These are phyloP conservation scores for Fonsecaea monophora DNA, from an alignment of 2,329 filamentous ascomycete species.

Conservation along the genomic window DNA sequence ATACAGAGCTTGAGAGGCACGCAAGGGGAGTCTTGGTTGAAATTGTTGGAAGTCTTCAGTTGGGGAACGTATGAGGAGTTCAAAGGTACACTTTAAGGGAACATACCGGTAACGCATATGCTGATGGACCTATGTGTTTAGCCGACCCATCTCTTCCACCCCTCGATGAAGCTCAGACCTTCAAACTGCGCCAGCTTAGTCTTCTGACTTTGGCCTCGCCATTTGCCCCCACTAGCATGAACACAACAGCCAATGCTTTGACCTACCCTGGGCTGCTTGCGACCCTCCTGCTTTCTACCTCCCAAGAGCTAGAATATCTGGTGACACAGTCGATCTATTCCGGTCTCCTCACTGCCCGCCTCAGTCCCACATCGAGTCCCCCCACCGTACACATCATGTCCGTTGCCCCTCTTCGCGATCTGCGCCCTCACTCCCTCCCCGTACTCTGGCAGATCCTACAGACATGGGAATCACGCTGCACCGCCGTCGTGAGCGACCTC, in stretches of 20 bases:
- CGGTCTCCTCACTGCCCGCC: slow-evolving; percentile 78
- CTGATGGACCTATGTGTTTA: slow-evolving; percentile 37
- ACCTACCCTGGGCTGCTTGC: slow-evolving; percentile 73
- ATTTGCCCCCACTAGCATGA: slow-evolving; percentile 29
- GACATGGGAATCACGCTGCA: slow-evolving; percentile 81
- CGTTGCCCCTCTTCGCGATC: slow-evolving; percentile 84
- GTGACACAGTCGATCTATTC: slow-evolving; percentile 88
- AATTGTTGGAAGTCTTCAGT: slow-evolving; percentile 84
- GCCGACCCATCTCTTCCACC: slow-evolving; percentile 67
- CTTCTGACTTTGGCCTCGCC: slow-evolving; percentile 77
- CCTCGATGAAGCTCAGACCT: slow-evolving; percentile 73
- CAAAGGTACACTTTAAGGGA: slow-evolving; percentile 55
- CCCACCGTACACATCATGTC: slow-evolving; percentile 78
- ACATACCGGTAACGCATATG: not conserved
- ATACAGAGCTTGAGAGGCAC: slow-evolving; percentile 72
- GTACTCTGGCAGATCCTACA: slow-evolving; percentile 71
- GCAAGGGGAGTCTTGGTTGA: slow-evolving; percentile 63
- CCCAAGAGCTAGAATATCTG: slow-evolving; percentile 79
- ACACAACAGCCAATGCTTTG: slow-evolving; percentile 61
- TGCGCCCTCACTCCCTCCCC: slow-evolving; percentile 74
- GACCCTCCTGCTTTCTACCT: slow-evolving; percentile 69
- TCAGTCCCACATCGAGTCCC: slow-evolving; percentile 83
- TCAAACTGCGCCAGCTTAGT: slow-evolving; percentile 90
- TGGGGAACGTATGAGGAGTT: slow-evolving; percentile 89
- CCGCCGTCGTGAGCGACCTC: slow-evolving; percentile 73